Conservation (phyloP, 2,329 filamentous ascomycete species). For the Ophiocordyceps robertsii region DNA sequence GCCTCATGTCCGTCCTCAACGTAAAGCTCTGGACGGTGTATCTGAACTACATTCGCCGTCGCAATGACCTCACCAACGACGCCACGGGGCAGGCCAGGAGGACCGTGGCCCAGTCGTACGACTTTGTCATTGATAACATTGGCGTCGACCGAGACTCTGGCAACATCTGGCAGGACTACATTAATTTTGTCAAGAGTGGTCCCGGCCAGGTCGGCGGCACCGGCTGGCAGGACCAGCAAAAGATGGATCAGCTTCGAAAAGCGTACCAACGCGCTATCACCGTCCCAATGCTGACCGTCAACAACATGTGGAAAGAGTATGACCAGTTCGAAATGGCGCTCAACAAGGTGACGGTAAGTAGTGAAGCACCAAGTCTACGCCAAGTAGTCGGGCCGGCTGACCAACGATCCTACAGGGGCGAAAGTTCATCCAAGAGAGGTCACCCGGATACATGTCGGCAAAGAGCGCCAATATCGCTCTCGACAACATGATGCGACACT, state of each 20-base stretch:
- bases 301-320: slow-evolving; percentile 91
- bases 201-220: slow-evolving; percentile 76
- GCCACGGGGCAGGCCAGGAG: slow-evolving; percentile 61
- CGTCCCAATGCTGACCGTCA: slow-evolving; percentile 72
- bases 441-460: slow-evolving; percentile 90
- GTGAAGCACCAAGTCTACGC: neutral
- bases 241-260: slow-evolving; percentile 88
- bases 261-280: slow-evolving; percentile 84
- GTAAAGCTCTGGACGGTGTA: slow-evolving; percentile 87
- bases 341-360: slow-evolving; percentile 75
- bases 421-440: slow-evolving; percentile 88
- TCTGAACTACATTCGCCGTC: slow-evolving; percentile 84
- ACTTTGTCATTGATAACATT: slow-evolving; percentile 80
- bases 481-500: slow-evolving; percentile 70
- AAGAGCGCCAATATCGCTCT: slow-evolving; percentile 79
- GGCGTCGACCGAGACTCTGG: slow-evolving; percentile 87
- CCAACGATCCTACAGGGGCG: slow-evolving; percentile 49
- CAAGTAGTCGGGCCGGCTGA: slow-evolving; percentile 3
- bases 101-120: slow-evolving; percentile 75
- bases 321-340: slow-evolving; percentile 89
- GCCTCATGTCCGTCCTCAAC: slow-evolving; percentile 65
- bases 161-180: slow-evolving; percentile 85
- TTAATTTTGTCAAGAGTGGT: slow-evolving; percentile 80
- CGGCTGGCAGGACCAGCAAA: slow-evolving; percentile 94
- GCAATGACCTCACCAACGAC: slow-evolving; percentile 75